phyloP scores from a whole-genome alignment of 768 basidiomycete genomes.

The Suillus clintonianus region DNA sequence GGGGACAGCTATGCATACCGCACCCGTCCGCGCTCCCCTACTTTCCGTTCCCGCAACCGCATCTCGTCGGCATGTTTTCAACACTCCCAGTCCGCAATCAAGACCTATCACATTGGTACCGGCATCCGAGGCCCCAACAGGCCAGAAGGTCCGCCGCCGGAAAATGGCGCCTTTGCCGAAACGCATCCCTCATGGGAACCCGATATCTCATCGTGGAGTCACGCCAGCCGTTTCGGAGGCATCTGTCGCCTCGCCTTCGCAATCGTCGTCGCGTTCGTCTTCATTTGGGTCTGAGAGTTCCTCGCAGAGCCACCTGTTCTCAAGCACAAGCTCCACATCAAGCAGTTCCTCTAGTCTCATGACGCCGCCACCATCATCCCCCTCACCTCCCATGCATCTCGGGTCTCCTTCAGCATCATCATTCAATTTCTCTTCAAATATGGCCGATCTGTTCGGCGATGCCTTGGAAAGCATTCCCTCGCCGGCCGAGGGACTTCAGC shows the following conservation, averaged over 20 bases:
- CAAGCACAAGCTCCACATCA: neutral
- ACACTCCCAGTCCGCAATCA: conserved; percentile 16
- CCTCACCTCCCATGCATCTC: neutral
- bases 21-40: conserved; percentile 7
- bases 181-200: conserved; percentile 21
- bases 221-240: conserved; percentile 13
- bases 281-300: conserved; percentile 1
- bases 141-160: neutral
- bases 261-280: neutral
- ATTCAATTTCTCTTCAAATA: conserved; percentile 2
- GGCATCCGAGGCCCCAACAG: neutral
- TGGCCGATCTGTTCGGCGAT: conserved; percentile 6
- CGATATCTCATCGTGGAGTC: conserved; percentile 12
- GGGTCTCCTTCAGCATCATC: neutral
- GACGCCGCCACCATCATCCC: conserved; percentile 1
- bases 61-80: conserved; percentile 16
- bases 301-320: neutral
- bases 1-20: neutral
- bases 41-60: conserved; percentile 4
- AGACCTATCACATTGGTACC: conserved; percentile 17
- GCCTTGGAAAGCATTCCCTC: neutral
- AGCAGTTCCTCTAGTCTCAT: neutral
- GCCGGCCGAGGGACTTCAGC: conserved; percentile 7
- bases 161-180: conserved; percentile 28
- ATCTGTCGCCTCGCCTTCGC: conserved; percentile 3